These are phyloP conservation scores for Rubroshorea leprosula DNA, from an alignment of 345 rosid species.

Conservation along the genomic window DNA sequence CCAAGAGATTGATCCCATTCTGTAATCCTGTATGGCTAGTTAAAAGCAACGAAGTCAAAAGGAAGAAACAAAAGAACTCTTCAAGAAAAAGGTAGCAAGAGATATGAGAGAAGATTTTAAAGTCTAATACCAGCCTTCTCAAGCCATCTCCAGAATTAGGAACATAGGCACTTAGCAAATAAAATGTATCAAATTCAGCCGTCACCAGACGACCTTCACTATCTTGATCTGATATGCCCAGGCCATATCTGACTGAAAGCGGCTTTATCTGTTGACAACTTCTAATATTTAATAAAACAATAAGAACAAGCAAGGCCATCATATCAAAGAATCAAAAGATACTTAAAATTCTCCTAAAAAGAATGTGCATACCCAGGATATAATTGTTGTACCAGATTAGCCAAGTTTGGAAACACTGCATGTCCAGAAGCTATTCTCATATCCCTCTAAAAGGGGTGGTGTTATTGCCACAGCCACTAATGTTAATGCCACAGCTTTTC, in stretches of 20 bases:
- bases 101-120: slow-evolving; percentile 2
- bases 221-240: slow-evolving; percentile 76
- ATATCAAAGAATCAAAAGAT: too few relatives aligned
- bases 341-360: background rate
- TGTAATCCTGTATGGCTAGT: slow-evolving; percentile 61
- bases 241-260: slow-evolving; percentile 71
- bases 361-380: slow-evolving; percentile 68
- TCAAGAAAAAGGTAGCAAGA: background rate
- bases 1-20: slow-evolving; percentile 85
- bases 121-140: slow-evolving; percentile 69
- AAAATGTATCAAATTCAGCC: slow-evolving; percentile 80
- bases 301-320: too few relatives aligned
- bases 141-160: slow-evolving; percentile 98
- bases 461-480: too few relatives aligned
- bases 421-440: slow-evolving; percentile 83
- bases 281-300: slow-evolving; percentile 2
- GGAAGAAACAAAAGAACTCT: slow-evolving; percentile 12
- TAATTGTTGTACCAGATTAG: slow-evolving; percentile 89
- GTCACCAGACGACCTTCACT: slow-evolving; percentile 85
- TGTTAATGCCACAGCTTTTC: too few relatives aligned
- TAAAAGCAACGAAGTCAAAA: slow-evolving; percentile 13
- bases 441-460: slow-evolving; percentile 60
- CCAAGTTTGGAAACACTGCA: slow-evolving; percentile 89
- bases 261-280: slow-evolving; percentile 70
- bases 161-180: slow-evolving; percentile 61